Base-by-base conservation (phyloP, 305 asterid species). In the Fraxinus paxiana region DNA sequence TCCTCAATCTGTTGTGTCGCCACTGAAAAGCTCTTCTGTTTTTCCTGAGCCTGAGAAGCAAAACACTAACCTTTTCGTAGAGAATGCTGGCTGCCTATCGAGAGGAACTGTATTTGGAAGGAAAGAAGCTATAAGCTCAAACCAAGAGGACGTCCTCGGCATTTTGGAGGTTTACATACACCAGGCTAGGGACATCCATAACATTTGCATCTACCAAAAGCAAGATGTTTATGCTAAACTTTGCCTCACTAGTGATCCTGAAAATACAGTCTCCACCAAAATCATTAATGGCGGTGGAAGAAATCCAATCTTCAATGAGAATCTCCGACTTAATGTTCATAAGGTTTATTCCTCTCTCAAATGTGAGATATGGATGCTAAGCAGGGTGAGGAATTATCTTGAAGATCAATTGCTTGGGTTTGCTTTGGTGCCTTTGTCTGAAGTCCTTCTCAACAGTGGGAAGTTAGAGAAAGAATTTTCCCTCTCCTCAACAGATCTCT, bases 331-430 rank as follows among this genome's bases (percentile, higher is more conserved):
- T 10, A 85, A 85, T 26, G 90, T 94, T 43, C 87, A 88, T 12
- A 92, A 87, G 5, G 86, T 89, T 17, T 92, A 94, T 67, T 88
- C 98, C 35, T 93, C 97, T 2, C 91, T 96, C 5, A 94, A 92
- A 81, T 94, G 98, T 79, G 99, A 96, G 90, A 85, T 96, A 83
- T 96, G 98, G 98, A 96, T 96, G 99, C 92, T 96, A 15, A 96
- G 99, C 83, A 89, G 98, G 88, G 98, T 94, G 78, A 90, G 85
- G 88, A 96, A 96, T 84, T 96, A 96, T 84, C 90, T 96, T 12
- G 97, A 94, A 84, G 99, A 96, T 71, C 99, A 96, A 87, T 89
- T 96, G 86, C 91, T 96, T 1, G 99, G 99, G 2, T 96, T 96
- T 78, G 94, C 97, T 38, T 81, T 94, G 87, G 97, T 96, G 54